A percentile compares a stretch with the other conserved stretches of the same genome.
phyloP scores from a whole-genome alignment of 331 rosid genomes.

The Ulmus americana region DNA sequence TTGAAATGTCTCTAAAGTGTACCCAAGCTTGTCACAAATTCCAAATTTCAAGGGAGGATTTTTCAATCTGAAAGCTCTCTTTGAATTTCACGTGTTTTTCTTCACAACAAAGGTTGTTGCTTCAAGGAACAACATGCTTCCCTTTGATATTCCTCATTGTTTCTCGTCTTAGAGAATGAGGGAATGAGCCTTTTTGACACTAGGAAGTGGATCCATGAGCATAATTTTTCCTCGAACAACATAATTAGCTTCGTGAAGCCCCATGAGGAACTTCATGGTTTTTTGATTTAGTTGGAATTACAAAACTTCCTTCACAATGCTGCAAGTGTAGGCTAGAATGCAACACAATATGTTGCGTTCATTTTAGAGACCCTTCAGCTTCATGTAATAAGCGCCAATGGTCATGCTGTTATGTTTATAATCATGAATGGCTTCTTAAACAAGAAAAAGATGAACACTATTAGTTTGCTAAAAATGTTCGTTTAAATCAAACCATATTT shows the following conservation, averaged over 20 bases:
- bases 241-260: neutral
- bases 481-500: conserved; percentile 1
- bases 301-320: neutral
- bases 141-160: neutral
- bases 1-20: neutral
- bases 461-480: neutral
- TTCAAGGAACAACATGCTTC: neutral
- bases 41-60: neutral
- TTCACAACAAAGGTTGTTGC: neutral
- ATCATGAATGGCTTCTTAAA: neutral
- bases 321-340: neutral
- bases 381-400: neutral
- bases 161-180: neutral
- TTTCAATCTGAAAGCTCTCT: neutral
- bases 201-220: conserved; percentile 5
- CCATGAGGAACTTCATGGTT: conserved; percentile 5
- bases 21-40: neutral
- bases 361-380: neutral
- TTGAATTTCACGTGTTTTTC: neutral
- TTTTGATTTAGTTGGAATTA: neutral
- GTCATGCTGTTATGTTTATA: neutral
- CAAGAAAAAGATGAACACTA: neutral
- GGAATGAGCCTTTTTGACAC: neutral
- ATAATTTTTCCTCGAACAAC: neutral
- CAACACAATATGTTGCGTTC: neutral